These are phyloP conservation scores for Ophiocordyceps camponoti-rufipedis DNA, from an alignment of 2,329 filamentous ascomycete genomes.

Conservation along the genomic window DNA sequence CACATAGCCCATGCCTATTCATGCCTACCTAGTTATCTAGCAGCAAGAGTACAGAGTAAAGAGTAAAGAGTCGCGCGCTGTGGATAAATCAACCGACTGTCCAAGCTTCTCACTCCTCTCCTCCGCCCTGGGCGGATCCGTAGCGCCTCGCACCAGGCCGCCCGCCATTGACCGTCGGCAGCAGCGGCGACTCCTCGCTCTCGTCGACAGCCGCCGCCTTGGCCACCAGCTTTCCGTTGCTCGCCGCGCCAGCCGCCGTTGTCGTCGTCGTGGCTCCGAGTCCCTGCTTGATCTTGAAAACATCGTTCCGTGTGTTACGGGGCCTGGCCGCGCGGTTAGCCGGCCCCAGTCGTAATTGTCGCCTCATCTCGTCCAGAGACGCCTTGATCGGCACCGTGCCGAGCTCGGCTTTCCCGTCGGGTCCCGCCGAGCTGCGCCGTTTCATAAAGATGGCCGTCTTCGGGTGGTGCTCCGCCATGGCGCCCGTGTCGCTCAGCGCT, in stretches of 20 bases:
- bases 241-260: conserved; percentile 2
- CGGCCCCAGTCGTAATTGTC: conserved; percentile 47
- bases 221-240: conserved; percentile 1
- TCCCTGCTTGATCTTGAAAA: conserved; percentile 47
- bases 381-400: conserved; percentile 36
- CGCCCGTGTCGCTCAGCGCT: conserved; percentile 18
- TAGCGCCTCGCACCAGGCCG: conserved; percentile 2
- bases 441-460: conserved; percentile 40
- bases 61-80: no score
- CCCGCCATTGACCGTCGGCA: conserved; percentile 2
- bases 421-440: conserved; percentile 35
- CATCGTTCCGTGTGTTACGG: conserved; percentile 37
- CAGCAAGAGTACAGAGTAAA: no score
- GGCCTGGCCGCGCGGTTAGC: conserved; percentile 49
- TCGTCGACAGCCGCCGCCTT: conserved; percentile 2
- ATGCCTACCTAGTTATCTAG: no score
- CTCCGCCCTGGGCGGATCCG: conserved; percentile 3
- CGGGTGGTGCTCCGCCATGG: conserved; percentile 21
- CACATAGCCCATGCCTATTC: neutral
- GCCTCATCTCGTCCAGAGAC: conserved; percentile 42
- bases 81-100: neutral
- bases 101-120: neutral
- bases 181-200: conserved; percentile 5
- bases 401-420: conserved; percentile 28
- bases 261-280: conserved; percentile 1